These are phyloP conservation scores for Jamesozyma spencerorum DNA, from an alignment of 805 yeast species.

Conservation along the genomic window DNA sequence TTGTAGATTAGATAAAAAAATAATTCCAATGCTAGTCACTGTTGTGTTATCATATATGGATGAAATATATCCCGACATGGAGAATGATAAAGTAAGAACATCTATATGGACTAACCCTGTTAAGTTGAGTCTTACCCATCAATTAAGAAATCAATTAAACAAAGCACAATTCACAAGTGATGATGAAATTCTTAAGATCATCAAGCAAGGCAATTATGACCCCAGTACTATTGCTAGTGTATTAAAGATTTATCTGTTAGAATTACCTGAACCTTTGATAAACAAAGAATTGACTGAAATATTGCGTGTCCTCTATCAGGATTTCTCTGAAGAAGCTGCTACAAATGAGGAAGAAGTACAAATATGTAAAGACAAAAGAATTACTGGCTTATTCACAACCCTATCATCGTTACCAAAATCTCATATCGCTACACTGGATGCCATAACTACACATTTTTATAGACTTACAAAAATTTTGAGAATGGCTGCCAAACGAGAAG, in stretches of 20 bases:
- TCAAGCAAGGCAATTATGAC: constrained; percentile 29
- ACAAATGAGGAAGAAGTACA: constrained; percentile 2
- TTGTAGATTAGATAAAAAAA: constrained; percentile 60
- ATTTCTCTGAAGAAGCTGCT: constrained; percentile 30
- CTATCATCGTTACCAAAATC: constrained; percentile 59
- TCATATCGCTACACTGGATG: constrained; percentile 71
- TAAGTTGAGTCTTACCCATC: constrained; percentile 51
- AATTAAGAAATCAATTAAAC: constrained; percentile 47
- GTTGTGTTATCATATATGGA: constrained; percentile 61
- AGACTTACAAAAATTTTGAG: constrained; percentile 48
- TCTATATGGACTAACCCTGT: constrained; percentile 62
- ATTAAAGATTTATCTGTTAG: constrained; percentile 64
- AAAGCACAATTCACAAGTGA: constrained; percentile 25
- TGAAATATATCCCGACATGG: constrained; percentile 56
- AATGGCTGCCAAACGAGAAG: constrained; percentile 27
- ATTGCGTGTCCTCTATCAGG: constrained; percentile 54
- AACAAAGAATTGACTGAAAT: constrained; percentile 58
- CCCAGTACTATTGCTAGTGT: constrained; percentile 60
- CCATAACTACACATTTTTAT: constrained; percentile 65
- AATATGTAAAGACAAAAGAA: constrained; percentile 32
- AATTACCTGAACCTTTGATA: constrained; percentile 69
- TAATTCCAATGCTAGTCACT: constrained; percentile 61
- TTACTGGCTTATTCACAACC: constrained; percentile 56
- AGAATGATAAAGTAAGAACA: constrained; percentile 58
- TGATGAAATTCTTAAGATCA: constrained; percentile 26